Base-by-base conservation (phyloP, 106 monocot genomes). In the Posidonia australis region DNA sequence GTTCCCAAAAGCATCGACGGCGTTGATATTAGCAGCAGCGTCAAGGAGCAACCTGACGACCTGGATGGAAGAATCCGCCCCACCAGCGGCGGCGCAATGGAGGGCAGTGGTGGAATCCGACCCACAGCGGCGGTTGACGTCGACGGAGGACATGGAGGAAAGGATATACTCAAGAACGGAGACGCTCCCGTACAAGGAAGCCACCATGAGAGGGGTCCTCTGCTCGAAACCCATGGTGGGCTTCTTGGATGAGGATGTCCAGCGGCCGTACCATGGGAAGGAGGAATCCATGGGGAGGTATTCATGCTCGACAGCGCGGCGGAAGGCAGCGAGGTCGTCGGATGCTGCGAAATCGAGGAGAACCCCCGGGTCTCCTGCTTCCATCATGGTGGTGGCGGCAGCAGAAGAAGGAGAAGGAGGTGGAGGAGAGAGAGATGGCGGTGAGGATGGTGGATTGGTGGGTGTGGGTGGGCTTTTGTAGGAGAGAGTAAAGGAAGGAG, bases 181-280 rank as follows among this genome's bases (percentile, higher is more conserved):
- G 45, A 63, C 36, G 74, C 83, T 86, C 26, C 88, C 88, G 77
- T 93, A 83, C 29, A 85, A 36, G 17, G 88, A 78, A 12, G 85
- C 93, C 28, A 94, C 71, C 81, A 81, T 80, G 44, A 89, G 81
- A 17, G 89, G 89, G 7, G 89, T 84, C 0, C 93, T 74, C 5
- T 31, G 46, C 45, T 83, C 57, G 52, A 84, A 62, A 3, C 72
- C 67, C 81, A 77, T 69, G n/a, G 9, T 5, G 9, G 26, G 13
- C 18, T 26, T 21, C 28, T 36, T 36, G 17, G 16, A 18, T 2
- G 60, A 30, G 10, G 48, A 13, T 13, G 26, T 23, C 54, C 53
- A 72, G 10, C 89, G 77, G 13, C 77, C 74, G 67, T 96, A 96
- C 94, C 94, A 96, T 0, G 46, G 58, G 16, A 71, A 67, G 9